Evolutionary conservation across 768 basidiomycete species (phyloP).

Genomic region (Mycena olivaceomarginata): DNA sequence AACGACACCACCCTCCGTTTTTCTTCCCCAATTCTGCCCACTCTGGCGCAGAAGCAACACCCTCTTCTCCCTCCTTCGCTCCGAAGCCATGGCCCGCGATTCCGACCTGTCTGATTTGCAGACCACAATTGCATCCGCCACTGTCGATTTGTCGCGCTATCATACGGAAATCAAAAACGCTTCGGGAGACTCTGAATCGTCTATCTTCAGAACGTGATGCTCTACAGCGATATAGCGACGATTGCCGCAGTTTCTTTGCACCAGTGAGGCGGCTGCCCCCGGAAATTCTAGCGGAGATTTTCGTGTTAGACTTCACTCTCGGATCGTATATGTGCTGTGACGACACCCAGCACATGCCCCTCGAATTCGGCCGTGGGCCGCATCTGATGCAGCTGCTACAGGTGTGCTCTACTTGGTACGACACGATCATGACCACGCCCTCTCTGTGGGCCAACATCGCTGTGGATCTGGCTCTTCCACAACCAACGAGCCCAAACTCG

Average conservation of each 20-base stretch:
- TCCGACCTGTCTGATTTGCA: not conserved
- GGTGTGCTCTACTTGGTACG: not conserved
- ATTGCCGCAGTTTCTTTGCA: not conserved
- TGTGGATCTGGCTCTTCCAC: not conserved
- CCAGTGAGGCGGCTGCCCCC: not conserved
- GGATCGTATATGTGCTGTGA: not conserved
- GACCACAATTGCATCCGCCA: not conserved
- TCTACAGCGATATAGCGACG: not conserved
- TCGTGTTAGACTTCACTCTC: not conserved
- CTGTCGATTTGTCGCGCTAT: not conserved
- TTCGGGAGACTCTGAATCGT: not conserved
- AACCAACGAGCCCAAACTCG: not conserved
- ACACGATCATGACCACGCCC: not conserved
- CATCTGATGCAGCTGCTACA: not conserved
- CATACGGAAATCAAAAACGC: not conserved
- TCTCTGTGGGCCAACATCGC: constrained; percentile 10
- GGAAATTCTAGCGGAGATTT: not conserved
- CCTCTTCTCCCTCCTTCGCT: not conserved
- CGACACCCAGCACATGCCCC: not conserved
- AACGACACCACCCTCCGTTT: not conserved
- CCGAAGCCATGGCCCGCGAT: not conserved
- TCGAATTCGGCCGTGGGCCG: not conserved
- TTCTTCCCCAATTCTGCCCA: not conserved
- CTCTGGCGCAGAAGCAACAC: not conserved
- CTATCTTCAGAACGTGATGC: not conserved